Evolutionary conservation across 306 rosid species (phyloP), one percentile per base, ranked within the genome.

Genomic region (Prunus persica): DNA sequence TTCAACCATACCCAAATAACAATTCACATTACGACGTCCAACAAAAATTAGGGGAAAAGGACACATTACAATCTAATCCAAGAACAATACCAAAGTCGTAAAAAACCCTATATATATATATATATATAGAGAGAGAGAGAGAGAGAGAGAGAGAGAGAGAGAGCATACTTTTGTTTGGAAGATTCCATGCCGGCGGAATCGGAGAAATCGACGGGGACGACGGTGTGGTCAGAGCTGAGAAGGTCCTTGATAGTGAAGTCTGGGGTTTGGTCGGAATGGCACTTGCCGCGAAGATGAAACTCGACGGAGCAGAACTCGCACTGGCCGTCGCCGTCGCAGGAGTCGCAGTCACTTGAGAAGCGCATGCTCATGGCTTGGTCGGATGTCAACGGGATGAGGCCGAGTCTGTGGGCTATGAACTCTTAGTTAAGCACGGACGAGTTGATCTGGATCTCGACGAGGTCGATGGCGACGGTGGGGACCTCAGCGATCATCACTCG

Each of bases 401-500:
- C 99, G 1, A 95, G 86, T 22, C 99, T 89, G 87, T 92, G 99
- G 34, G 97, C 97, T 24, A 92, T 85, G 89, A 95, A 92, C 93
- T 95, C 98, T 76, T 92, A 98, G 84, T 88, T 89, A 24, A 95
- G 97, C 24, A 92, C 99, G 9, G 97, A 92, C 18, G 99, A 95
- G 92, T 92, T 95, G n/a, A 89, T 96, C 74, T 95, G 98, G 66
- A 90, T 95, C 64, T 95, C 99, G 1, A 95, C 97, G 0, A 95
- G 90, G 86, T 95, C 97, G 47, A 95, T 95, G 57, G 99, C 99
- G 10, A 95, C 67, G 12, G 97, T 95, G 9, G 99, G 99, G 0
- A 92, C 97, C 82, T 92, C 99, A 6, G 99, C 87, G 18, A 95
- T 92, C 98, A 95, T 95, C 73, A 95, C 93, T 78, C 98, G 98